Percentiles rank a stretch among this genome's conserved stretches.
These are phyloP conservation scores for Hypoxylon cercidicola DNA, from an alignment of 495 filamentous ascomycete species.

Conservation along the genomic window DNA sequence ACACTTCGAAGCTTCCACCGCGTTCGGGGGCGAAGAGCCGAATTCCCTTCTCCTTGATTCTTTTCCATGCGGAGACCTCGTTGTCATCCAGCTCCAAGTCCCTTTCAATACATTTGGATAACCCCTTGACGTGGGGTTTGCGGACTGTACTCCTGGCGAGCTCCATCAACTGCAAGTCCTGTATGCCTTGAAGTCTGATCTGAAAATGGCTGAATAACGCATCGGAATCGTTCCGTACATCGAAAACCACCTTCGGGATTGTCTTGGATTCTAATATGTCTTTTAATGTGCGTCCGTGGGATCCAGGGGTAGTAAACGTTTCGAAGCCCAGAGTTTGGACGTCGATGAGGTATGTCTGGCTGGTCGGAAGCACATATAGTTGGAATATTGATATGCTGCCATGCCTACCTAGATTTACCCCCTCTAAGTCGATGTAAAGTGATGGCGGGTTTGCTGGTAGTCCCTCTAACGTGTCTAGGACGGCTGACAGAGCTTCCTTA, in stretches of 20 bases:
- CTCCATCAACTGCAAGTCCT: conserved; percentile 69
- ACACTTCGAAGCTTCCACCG: too few relatives aligned
- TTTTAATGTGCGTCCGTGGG: conserved; percentile 54
- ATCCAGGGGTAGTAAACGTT: conserved; percentile 46
- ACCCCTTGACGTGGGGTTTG: conserved; percentile 47
- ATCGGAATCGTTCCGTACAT: conserved; percentile 67
- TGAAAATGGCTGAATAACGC: conserved; percentile 60
- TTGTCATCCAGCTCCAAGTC: conserved; percentile 13
- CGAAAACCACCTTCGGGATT: conserved; percentile 65
- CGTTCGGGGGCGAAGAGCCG: too few relatives aligned
- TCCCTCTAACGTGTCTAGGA: not conserved
- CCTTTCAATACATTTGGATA: conserved; percentile 58
- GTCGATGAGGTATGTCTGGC: too few relatives aligned
- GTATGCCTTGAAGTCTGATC: conserved; percentile 52
- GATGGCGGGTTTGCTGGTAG: conserved; percentile 45
- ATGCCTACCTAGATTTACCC: conserved; percentile 55
- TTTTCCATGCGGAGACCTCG: too few relatives aligned
- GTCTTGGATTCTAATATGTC: conserved; percentile 57
- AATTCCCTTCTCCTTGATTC: too few relatives aligned
- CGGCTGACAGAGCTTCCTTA: not conserved
- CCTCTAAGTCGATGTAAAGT: conserved; percentile 67
- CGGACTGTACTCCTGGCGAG: conserved; percentile 38
- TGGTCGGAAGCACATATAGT: too few relatives aligned
- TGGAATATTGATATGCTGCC: too few relatives aligned
- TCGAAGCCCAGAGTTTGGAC: too few relatives aligned